A percentile compares a stretch with the other conserved stretches of the same genome.
These are phyloP conservation scores for Ajuga chamaepitys DNA, from an alignment of 257 asterid species.

Conservation along the genomic window DNA sequence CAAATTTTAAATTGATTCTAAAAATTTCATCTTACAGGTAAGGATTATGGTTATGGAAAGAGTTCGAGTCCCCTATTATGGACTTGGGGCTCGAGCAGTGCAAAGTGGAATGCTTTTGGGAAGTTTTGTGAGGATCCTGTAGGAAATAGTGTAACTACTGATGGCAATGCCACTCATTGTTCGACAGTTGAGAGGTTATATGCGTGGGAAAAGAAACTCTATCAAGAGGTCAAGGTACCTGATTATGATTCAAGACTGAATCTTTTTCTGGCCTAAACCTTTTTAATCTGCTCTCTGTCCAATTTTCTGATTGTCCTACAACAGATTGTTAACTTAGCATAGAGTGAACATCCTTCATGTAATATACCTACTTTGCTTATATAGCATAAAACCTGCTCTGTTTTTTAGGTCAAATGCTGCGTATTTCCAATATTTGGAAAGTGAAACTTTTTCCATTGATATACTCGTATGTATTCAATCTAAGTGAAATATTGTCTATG, in stretches of 20 bases:
- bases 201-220: constrained; percentile 93
- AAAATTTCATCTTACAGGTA: constrained; percentile 24
- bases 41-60: constrained; percentile 39
- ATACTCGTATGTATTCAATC: neutral
- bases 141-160: constrained; percentile 28
- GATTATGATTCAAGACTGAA: neutral
- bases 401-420: neutral
- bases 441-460: neutral
- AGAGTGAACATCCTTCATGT: too few relatives aligned
- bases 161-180: constrained; percentile 52
- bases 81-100: constrained; percentile 72
- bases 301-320: neutral
- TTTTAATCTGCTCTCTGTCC: neutral
- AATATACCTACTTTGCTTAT: constrained; percentile 1
- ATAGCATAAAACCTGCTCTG: neutral
- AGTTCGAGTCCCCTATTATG: constrained; percentile 47
- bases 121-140: constrained; percentile 67
- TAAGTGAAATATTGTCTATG: constrained; percentile 4
- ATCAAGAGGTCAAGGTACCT: constrained; percentile 87
- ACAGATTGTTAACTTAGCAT: too few relatives aligned
- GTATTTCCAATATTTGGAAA: neutral
- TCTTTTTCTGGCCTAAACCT: neutral
- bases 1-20: neutral
- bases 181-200: constrained; percentile 80
- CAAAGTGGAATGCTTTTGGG: constrained; percentile 83